phyloP scores from a whole-genome alignment of 192 early-diverging fungal species.

The Backusella tuberculispora region DNA sequence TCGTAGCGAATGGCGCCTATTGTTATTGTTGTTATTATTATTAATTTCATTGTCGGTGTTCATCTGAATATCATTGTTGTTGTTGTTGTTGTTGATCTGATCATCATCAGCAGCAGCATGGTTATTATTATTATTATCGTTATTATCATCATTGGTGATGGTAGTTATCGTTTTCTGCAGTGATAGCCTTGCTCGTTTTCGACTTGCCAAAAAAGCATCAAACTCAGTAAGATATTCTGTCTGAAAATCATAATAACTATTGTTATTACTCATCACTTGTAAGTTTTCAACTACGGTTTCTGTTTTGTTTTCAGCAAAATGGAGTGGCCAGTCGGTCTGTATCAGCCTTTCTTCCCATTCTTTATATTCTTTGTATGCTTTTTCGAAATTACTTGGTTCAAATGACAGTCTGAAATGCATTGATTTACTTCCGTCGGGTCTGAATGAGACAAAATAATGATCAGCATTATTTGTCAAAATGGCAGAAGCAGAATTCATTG shows the following conservation, averaged over 20 bases:
- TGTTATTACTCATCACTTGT: not conserved
- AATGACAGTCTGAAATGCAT: slow-evolving; percentile 80
- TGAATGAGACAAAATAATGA: slow-evolving; percentile 70
- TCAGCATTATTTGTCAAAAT: slow-evolving; percentile 79
- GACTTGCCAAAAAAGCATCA: slow-evolving; percentile 31
- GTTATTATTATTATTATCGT: not conserved
- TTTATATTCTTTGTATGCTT: slow-evolving; percentile 69
- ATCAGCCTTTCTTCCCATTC: slow-evolving; percentile 74
- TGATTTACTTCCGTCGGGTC: slow-evolving; percentile 62
- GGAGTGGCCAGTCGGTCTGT: slow-evolving; percentile 80
- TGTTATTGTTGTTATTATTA: slow-evolving; percentile 48
- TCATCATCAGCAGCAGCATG: not conserved
- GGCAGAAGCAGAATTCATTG: slow-evolving; percentile 77
- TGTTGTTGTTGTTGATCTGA: slow-evolving; percentile 19
- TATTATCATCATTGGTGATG: not conserved
- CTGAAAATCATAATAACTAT: not conserved
- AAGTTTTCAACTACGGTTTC: not conserved
- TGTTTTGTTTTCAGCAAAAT: slow-evolving; percentile 66
- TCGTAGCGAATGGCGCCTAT: slow-evolving; percentile 34
- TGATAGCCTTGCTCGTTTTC: slow-evolving; percentile 11
- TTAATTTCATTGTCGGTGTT: not conserved
- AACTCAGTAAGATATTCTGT: slow-evolving; percentile 24
- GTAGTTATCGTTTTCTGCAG: not conserved
- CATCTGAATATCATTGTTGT: slow-evolving; percentile 50
- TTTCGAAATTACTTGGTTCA: slow-evolving; percentile 75